Base-by-base conservation (phyloP, 768 basidiomycete genomes). In the Mycena vulgaris region DNA sequence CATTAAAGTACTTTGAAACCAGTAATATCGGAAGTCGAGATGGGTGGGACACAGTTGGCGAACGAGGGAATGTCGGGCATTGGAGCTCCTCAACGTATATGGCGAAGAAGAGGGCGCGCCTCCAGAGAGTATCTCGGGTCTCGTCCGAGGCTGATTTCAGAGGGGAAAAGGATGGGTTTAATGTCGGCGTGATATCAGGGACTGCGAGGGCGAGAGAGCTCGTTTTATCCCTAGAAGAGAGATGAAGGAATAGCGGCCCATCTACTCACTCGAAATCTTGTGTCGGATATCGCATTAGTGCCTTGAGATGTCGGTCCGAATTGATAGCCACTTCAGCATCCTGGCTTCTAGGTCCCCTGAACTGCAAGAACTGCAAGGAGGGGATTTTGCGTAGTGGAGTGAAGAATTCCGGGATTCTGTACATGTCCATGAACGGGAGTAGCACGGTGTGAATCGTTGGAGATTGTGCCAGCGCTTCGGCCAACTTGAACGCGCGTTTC, bases 1-100 rank as follows among this genome's bases (percentile, higher is more conserved):
- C 60, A 27, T 62, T 49, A 30, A 62, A 62, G 39, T 49, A 51
- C 17, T 62, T 62, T 3, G 61, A 62, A 0, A 62, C 61, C 16
- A 19, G 11, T 3, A 62, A 13, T 35, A 62, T 51, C 33, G 61
- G 35, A 7, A 62, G 48, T 0, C 25, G 49, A 4, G 59, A 61
- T 1, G 59, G 47, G 16, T n/a, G 19, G 5, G 5, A 21, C 19
- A 10, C 42, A 17, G 42, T 21, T 17, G 21, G 21, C 19, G 10
- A 17, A 45, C 42, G 16, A 45, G 42, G 19, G 42, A 45, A 37
- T 7, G 6, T 14, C 35, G 35, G 35, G 14, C 8, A 37, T 37
- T 37, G 35, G 35, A 37, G 14, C 14, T 37, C 35, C 35, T 37
- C 14, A 14, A 6, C 42, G 42, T 21, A 8, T 21, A 19, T 45